These are phyloP conservation scores for Psilocybe tampanensis DNA, from an alignment of 768 basidiomycete species.

Conservation along the genomic window DNA sequence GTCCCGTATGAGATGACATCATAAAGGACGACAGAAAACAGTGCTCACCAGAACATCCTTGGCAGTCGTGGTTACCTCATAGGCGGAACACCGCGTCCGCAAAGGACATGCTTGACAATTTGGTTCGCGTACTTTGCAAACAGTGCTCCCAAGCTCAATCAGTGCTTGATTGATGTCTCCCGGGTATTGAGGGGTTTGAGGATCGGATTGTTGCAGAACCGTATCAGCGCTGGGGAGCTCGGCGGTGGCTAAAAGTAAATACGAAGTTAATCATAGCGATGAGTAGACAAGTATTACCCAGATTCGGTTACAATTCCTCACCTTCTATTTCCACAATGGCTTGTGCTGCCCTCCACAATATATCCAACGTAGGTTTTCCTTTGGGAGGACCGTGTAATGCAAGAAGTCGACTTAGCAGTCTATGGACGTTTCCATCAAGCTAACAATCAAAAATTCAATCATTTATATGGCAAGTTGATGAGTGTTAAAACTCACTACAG, in stretches of 20 bases:
- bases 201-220: slow-evolving; percentile 15
- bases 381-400: slow-evolving; percentile 85
- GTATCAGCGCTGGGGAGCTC: slow-evolving; percentile 1
- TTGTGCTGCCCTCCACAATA: slow-evolving; percentile 81
- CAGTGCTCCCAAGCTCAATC: slow-evolving; percentile 92
- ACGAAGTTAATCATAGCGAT: background rate
- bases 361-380: slow-evolving; percentile 72
- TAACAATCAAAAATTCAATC: slow-evolving; percentile 29
- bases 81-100: slow-evolving; percentile 68
- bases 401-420: slow-evolving; percentile 81
- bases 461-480: slow-evolving; percentile 1
- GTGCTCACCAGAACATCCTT: slow-evolving; percentile 13
- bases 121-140: slow-evolving; percentile 87
- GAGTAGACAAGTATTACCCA: background rate
- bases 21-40: background rate
- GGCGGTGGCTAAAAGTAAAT: slow-evolving; percentile 1
- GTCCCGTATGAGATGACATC: slow-evolving; percentile 5
- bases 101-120: slow-evolving; percentile 76
- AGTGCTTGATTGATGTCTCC: slow-evolving; percentile 93
- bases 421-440: slow-evolving; percentile 91
- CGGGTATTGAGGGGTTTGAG: slow-evolving; percentile 43
- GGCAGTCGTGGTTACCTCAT: slow-evolving; percentile 26
- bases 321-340: slow-evolving; percentile 57
- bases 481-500: slow-evolving; percentile 64
- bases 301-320: slow-evolving; percentile 10